Evolutionary conservation across 441 rosid genomes (phyloP), one percentile per base, ranked within the genome.

Genomic region (Breynia disticha): DNA sequence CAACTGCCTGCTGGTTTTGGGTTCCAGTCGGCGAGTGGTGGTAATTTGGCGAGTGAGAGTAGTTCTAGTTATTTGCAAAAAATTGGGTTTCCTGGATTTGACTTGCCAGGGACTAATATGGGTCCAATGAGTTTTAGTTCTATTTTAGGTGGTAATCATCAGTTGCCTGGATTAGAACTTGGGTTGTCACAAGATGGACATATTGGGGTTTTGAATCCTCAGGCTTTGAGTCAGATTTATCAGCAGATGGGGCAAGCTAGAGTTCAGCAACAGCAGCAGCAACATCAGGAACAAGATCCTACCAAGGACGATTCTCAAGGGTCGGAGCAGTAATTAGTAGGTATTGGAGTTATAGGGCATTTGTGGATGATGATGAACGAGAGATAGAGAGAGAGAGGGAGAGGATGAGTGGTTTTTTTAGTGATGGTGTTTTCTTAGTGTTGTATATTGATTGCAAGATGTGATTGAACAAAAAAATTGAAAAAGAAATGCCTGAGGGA

Each of bases 141-240:
- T 16, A 81, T 90, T 46, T 73, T 90, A 61, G 72, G 77, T 57
- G 77, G 77, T 49, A 70, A 18, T 61, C 86, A 70, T 67, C 93
- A 80, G 63, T 50, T 87, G 39, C 95, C 96, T 76, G 97, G 97
- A 2, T 80, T 90, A 76, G 97, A 90, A 66, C 83, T 90, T 66
- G 96, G 96, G 0, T 67, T 90, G 71, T 83, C 98, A 58, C 98
- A 90, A 24, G 96, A 85, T 70, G 95, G 87, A n/a, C 88, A 78
- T 79, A 71, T 81, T 70, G 97, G 95, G 62, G 83, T 79, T 52
- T 60, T 87, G 72, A 87, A 77, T 49, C 77, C 90, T 5, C 97
- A 82, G 59, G 74, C 90, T 41, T 77, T 83, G 65, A 66, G 52
- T 66, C 95, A 81, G 77, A 76, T 90, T 65, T 90, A 90, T 78